Evolutionary conservation across 208 protist species (phyloP).

Genomic region (Crithidia sp.): DNA sequence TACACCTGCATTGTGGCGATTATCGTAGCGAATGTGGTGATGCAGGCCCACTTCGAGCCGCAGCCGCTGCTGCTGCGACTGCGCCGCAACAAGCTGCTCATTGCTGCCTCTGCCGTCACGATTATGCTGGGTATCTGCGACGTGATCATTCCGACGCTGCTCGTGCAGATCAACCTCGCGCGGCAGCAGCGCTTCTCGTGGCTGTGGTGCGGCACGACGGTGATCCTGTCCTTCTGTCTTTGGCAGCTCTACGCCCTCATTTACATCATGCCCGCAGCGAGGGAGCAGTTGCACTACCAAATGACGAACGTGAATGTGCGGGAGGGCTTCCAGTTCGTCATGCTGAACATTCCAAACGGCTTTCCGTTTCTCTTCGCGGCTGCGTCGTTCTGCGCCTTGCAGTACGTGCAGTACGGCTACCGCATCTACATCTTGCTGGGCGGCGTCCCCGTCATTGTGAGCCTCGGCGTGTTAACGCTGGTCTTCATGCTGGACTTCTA

Average conservation of each 20-base stretch:
- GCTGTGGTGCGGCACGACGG: constrained; percentile 73
- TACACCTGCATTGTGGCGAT: constrained; percentile 65
- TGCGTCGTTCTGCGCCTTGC: constrained; percentile 63
- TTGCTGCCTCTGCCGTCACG: constrained; percentile 46
- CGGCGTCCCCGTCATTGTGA: constrained; percentile 59
- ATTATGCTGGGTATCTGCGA: constrained; percentile 65
- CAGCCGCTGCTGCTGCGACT: constrained; percentile 69
- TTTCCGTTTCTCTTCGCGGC: constrained; percentile 71
- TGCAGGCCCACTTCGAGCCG: constrained; percentile 85
- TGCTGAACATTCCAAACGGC: constrained; percentile 73
- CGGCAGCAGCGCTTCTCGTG: constrained; percentile 63
- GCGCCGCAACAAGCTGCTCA: constrained; percentile 67
- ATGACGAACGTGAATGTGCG: constrained; percentile 47
- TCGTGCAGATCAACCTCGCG: constrained; percentile 71
- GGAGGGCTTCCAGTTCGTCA: constrained; percentile 56
- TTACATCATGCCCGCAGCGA: constrained; percentile 61
- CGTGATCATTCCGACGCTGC: constrained; percentile 62
- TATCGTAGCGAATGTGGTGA: constrained; percentile 79
- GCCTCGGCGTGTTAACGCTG: constrained; percentile 56
- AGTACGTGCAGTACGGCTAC: constrained; percentile 72
- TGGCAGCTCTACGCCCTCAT: constrained; percentile 77
- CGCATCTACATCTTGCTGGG: constrained; percentile 68
- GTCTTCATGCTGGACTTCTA: constrained; percentile 76
- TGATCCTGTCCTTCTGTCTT: constrained; percentile 66
- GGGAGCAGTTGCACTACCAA: constrained; percentile 56